These are phyloP conservation scores for Podospora pseudocomata DNA, from an alignment of 495 filamentous ascomycete genomes.

Conservation along the genomic window DNA sequence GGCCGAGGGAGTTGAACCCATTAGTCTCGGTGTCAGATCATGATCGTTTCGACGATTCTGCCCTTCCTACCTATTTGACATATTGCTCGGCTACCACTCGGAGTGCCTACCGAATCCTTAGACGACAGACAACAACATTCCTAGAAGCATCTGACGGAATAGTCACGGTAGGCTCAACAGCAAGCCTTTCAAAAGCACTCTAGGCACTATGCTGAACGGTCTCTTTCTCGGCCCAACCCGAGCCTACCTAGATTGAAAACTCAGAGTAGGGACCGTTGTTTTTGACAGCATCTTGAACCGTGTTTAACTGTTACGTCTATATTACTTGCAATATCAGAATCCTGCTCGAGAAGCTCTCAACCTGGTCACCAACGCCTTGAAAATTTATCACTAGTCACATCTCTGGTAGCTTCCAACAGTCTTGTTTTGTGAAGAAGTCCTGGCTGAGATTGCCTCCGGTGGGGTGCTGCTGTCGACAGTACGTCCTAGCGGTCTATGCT, in stretches of 20 bases:
- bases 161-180: background rate
- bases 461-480: no score
- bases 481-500: no score
- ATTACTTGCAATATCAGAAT: background rate
- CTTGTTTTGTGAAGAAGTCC: background rate
- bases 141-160: no score
- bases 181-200: background rate
- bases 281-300: no score
- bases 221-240: background rate
- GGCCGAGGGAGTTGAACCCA: no score
- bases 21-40: no score
- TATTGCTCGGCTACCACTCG: no score
- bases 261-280: no score
- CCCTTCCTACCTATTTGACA: no score
- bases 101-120: background rate
- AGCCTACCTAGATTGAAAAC: background rate
- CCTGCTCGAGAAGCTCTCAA: background rate
- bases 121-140: no score
- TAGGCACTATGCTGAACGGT: background rate
- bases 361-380: background rate
- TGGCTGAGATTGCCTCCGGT: no score
- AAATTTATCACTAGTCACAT: background rate
- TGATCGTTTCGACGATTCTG: no score
- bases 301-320: background rate
- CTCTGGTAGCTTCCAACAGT: background rate